Conservation (phyloP, 371 early-diverging fungal species). For the Syncephalastrum sp. region DNA sequence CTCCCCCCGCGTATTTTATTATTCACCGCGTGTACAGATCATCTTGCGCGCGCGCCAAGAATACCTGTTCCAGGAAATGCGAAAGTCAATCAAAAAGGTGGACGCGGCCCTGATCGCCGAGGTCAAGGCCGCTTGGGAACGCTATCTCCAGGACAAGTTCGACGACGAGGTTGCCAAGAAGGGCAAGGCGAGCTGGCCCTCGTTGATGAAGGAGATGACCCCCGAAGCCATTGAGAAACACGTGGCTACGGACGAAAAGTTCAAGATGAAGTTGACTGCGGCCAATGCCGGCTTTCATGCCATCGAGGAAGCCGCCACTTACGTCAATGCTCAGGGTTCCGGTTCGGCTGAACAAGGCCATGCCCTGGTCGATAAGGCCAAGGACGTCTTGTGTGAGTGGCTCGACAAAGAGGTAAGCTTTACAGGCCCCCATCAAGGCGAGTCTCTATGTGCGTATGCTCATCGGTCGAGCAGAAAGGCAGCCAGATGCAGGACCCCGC, state of each 20-base stretch:
- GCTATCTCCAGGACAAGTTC: conserved; percentile 63
- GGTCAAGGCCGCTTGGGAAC: conserved; percentile 61
- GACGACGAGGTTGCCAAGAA: conserved; percentile 43
- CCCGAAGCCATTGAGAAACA: conserved; percentile 53
- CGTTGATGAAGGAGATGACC: conserved; percentile 54
- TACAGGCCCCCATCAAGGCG: not conserved
- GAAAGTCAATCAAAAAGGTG: conserved; percentile 36
- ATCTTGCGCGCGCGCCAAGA: conserved; percentile 91
- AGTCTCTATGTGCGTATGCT: not conserved
- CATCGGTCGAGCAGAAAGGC: conserved; percentile 41
- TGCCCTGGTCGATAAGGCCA: conserved; percentile 43
- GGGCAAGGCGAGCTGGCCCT: conserved; percentile 46
- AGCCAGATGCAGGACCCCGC: conserved; percentile 79
- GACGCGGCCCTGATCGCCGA: conserved; percentile 46
- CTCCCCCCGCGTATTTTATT: not conserved
- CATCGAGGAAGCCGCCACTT: conserved; percentile 35
- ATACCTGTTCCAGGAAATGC: conserved; percentile 72
- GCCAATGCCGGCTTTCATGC: conserved; percentile 20
- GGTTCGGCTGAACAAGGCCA: conserved; percentile 18
- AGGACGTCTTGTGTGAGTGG: conserved; percentile 56
- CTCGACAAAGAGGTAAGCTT: conserved; percentile 56
- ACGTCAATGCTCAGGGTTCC: no score
- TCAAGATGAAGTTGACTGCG: conserved; percentile 69
- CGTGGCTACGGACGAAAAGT: conserved; percentile 64
- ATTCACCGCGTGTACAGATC: conserved; percentile 47